These are phyloP conservation scores for Linnemannia zychae DNA, from an alignment of 192 early-diverging fungal genomes.

Conservation along the genomic window DNA sequence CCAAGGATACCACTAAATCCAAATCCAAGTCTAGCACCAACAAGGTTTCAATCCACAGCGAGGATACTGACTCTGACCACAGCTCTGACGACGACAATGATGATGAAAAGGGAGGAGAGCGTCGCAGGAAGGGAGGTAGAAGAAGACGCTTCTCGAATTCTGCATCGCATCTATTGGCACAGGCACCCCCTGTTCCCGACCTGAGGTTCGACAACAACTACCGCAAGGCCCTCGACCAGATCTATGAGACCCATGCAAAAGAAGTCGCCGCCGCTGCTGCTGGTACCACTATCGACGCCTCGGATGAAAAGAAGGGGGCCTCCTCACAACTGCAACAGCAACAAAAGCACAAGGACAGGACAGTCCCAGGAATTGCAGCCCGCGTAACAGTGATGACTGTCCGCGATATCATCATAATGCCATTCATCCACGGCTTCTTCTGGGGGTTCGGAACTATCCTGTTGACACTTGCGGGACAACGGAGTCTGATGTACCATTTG, in stretches of 20 bases:
- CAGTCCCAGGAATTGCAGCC: constrained; percentile 27
- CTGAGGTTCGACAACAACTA: constrained; percentile 52
- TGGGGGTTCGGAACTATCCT: constrained; percentile 51
- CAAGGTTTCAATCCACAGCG: not conserved
- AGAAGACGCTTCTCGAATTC: constrained; percentile 35
- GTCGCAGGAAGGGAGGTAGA: constrained; percentile 1
- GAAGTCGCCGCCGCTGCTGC: constrained; percentile 24
- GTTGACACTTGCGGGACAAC: constrained; percentile 33
- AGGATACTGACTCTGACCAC: constrained; percentile 12
- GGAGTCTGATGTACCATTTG: constrained; percentile 31
- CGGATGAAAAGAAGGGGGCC: not conserved
- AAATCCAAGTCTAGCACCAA: not conserved
- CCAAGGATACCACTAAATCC: not conserved
- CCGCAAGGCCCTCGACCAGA: constrained; percentile 46
- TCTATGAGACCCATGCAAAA: constrained; percentile 33
- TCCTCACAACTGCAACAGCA: constrained; percentile 3
- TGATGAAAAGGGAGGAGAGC: not conserved
- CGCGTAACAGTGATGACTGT: constrained; percentile 47
- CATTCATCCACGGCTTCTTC: constrained; percentile 54
- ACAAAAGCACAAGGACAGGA: not conserved
- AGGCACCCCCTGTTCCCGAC: constrained; percentile 42
- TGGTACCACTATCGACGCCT: not conserved
- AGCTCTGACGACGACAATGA: constrained; percentile 14
- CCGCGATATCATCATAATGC: constrained; percentile 53
- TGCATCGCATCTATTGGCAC: constrained; percentile 41